Evolutionary conservation across 2,329 filamentous ascomycete genomes (phyloP).

Genomic region (Pseudocercospora musae): DNA sequence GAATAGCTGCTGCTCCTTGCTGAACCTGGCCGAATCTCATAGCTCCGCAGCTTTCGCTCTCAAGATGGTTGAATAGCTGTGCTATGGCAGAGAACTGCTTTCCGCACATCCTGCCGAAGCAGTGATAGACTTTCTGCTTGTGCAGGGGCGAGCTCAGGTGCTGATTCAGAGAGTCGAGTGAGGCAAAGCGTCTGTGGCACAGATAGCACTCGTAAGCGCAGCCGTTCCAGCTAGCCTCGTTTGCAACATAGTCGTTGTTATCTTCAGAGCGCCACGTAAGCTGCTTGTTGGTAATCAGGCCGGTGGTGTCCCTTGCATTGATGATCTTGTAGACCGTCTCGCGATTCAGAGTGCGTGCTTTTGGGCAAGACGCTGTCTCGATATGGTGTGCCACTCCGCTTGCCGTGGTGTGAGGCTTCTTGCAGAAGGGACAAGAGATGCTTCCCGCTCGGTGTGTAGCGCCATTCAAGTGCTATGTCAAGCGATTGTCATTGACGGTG

Average conservation of each 20-base stretch:
- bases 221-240: conserved; percentile 46
- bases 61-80: conserved; percentile 45
- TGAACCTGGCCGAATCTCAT: conserved; percentile 44
- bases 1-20: conserved; percentile 20
- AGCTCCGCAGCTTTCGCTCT: conserved; percentile 44
- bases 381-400: conserved; percentile 57
- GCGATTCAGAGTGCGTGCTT: conserved; percentile 46
- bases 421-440: conserved; percentile 57
- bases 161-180: conserved; percentile 42
- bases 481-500: neutral
- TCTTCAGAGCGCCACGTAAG: conserved; percentile 45
- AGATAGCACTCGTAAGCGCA: conserved; percentile 52
- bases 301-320: conserved; percentile 45
- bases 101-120: conserved; percentile 40
- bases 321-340: conserved; percentile 49
- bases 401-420: conserved; percentile 45
- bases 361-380: conserved; percentile 53
- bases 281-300: conserved; percentile 52
- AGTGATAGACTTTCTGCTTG: conserved; percentile 47
- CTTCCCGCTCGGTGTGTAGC: conserved; percentile 45
- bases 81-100: conserved; percentile 42
- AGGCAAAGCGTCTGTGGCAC: conserved; percentile 48
- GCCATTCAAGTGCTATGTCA: conserved; percentile 54
- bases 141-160: conserved; percentile 56
- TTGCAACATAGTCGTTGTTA: conserved; percentile 39